phyloP scores from a whole-genome alignment of 2,329 filamentous ascomycete species.

The Beauveria australis region DNA sequence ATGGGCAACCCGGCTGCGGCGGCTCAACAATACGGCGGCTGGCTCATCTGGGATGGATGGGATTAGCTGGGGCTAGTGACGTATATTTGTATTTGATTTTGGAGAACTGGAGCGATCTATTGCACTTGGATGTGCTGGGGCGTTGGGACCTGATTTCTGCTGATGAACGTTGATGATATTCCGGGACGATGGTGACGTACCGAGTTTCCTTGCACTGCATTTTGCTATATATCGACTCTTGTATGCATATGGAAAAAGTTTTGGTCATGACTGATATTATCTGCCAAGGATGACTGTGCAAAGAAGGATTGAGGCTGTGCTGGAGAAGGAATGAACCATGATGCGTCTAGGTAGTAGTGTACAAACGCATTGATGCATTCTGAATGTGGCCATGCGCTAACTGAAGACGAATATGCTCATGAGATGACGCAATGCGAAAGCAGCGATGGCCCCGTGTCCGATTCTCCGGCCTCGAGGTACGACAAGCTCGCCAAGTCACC shows the following conservation, averaged over 20 bases:
- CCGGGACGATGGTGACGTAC: too few species aligned
- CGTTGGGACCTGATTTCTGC: not conserved
- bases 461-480: too few species aligned
- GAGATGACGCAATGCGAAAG: too few species aligned
- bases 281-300: not conserved
- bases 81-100: not conserved
- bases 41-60: constrained; percentile 34
- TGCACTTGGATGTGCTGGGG: not conserved
- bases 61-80: constrained; percentile 18
- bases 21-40: constrained; percentile 24
- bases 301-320: not conserved
- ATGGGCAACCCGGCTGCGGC: constrained; percentile 21
- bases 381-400: too few species aligned
- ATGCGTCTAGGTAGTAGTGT: not conserved
- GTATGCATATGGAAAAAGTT: not conserved
- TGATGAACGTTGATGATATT: not conserved
- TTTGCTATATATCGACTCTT: not conserved
- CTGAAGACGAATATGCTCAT: too few species aligned
- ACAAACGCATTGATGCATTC: too few species aligned
- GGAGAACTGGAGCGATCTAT: not conserved
- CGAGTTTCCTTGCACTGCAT: not conserved
- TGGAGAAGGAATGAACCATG: not conserved
- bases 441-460: too few species aligned
- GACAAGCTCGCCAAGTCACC: too few species aligned
- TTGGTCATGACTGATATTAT: not conserved